Base-by-base conservation (phyloP, 768 basidiomycete species). In the Stropharia rugosoannulata region DNA sequence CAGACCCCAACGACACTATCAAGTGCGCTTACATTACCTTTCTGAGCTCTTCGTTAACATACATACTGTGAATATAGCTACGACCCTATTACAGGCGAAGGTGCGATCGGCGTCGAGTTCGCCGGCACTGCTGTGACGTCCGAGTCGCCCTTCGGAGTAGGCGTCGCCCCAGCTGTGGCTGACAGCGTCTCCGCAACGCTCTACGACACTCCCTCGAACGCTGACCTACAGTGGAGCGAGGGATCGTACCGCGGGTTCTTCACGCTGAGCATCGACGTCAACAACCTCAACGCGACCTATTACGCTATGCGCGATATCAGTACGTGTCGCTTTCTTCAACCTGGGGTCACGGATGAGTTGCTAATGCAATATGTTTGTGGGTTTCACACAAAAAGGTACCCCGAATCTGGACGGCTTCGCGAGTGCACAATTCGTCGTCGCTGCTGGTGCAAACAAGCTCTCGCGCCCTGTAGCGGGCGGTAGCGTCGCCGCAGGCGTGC, bases 61-160 rank as follows among this genome's bases (percentile, higher is more conserved):
- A 22, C 22, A 22, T 22, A 22, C 22, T 22, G 22, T 22, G 22
- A 22, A 22, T 22, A 22, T 22, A 22, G 22, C 22, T 22, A 22
- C 22, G 22, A 22, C 22, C 22, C 22, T 4, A 4, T 22, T 22
- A 22, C 22, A 22, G 22, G 22, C 4, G 22, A 22, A 5, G 82
- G 83, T 8, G 78, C 78, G 1, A 71, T 82, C 46, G 82, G 78
- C 11, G 83, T 85, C 12, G 83, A 86, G 68, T 84, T 84, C 59
- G 83, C 82, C 11, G 83, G 84, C 1, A 83, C 83, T 0, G 81
- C 81, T 0, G 84, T 86, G 11, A 79, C 81, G 0, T 82, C 81
- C 1, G 62, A 62, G 4, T 80, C 80, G 12, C 57, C 78, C 5
- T 82, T 83, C 59, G 78, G 80, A 12, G 56, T 67, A 9, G 68